These are phyloP conservation scores for Ambrosia artemisiifolia DNA, from an alignment of 129 eudicot species.

Conservation along the genomic window DNA sequence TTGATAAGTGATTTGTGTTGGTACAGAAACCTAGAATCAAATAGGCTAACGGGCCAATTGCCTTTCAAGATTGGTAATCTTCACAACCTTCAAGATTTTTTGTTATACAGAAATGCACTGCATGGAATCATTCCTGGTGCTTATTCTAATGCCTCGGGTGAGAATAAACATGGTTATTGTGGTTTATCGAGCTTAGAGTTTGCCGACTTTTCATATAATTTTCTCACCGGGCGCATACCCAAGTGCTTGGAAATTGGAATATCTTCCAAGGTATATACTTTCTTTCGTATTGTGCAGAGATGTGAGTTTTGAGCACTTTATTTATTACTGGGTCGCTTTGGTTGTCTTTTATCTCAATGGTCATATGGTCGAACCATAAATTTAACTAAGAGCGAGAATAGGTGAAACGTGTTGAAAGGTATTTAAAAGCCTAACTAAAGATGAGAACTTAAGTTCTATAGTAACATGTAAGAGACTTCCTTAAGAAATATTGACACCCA, in stretches of 20 bases:
- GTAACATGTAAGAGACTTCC: no score
- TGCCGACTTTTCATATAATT: conserved; percentile 77
- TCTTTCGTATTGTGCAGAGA: no score
- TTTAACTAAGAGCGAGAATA: neutral
- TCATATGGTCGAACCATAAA: neutral
- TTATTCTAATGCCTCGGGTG: conserved; percentile 34
- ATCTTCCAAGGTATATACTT: conserved; percentile 64
- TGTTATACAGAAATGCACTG: conserved; percentile 76
- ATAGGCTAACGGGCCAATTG: conserved; percentile 73
- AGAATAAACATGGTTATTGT: conserved; percentile 60
- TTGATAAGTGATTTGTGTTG: neutral
- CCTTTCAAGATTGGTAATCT: conserved; percentile 68
- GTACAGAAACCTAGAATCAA: conserved; percentile 80
- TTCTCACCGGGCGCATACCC: conserved; percentile 66
- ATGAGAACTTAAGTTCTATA: no score
- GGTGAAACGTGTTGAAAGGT: conserved; percentile 4
- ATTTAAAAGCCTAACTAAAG: neutral
- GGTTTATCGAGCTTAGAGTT: conserved; percentile 58
- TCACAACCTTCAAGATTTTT: conserved; percentile 73
- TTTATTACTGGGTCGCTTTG: neutral
- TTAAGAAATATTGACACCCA: no score
- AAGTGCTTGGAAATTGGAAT: conserved; percentile 73
- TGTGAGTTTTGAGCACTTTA: neutral
- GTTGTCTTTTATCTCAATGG: neutral
- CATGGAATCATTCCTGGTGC: conserved; percentile 60